Percentiles rank a stretch among this genome's conserved stretches.
These are phyloP conservation scores for Kwoniella mangroviensis DNA, from an alignment of 768 basidiomycete genomes.

Conservation along the genomic window DNA sequence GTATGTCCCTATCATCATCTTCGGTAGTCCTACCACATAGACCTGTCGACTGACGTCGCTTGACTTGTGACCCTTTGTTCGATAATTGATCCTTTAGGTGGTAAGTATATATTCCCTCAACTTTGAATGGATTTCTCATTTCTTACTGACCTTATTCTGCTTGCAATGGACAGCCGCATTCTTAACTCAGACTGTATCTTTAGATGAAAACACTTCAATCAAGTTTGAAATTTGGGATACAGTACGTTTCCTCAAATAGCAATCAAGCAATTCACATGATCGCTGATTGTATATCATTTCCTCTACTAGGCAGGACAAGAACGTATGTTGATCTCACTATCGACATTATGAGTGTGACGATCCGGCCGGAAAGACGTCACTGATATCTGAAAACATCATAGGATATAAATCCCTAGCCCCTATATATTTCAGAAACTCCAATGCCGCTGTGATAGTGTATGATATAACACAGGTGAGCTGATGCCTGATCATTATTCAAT, in stretches of 20 bases:
- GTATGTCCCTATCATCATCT: conserved; percentile 22
- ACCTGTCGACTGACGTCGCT: background rate
- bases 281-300: background rate
- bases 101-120: conserved; percentile 19
- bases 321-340: conserved; percentile 34
- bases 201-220: conserved; percentile 85
- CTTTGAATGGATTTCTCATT: too few relatives aligned
- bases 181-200: conserved; percentile 92
- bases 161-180: conserved; percentile 73
- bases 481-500: background rate
- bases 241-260: conserved; percentile 60
- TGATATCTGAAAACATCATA: conserved; percentile 1
- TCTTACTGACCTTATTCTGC: background rate
- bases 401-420: conserved; percentile 57
- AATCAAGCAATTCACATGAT: background rate
- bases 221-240: conserved; percentile 91
- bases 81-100: conserved; percentile 32
- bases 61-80: conserved; percentile 35
- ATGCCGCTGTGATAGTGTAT: conserved; percentile 58
- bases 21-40: background rate
- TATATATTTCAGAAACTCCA: conserved; percentile 57
- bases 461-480: conserved; percentile 74
- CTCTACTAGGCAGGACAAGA: conserved; percentile 56
- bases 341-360: too few relatives aligned
- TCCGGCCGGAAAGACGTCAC: background rate